Evolutionary conservation across 352 stramenopile species (phyloP), one percentile per base, ranked within the genome.

Genomic region (Phytophthora fragariaefolia): DNA sequence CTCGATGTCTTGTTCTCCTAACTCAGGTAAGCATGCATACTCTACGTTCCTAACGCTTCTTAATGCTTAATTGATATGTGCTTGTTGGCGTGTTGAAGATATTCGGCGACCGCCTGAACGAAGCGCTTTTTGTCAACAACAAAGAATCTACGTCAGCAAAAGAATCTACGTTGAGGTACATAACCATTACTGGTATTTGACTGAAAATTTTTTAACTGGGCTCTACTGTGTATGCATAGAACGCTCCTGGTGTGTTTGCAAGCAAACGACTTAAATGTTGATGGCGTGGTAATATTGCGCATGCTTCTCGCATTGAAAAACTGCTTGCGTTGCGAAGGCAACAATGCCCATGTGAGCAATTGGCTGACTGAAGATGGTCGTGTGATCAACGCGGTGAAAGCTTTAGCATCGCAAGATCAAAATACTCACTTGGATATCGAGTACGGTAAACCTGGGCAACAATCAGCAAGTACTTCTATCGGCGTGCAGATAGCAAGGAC

Each of bases 21-120:
- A 90, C 83, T 5, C 83, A 90, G 81, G 83, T 90, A 71, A 54
- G n/a, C n/a, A n/a, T n/a, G n/a, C n/a, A n/a, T n/a, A n/a, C n/a
- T n/a, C n/a, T n/a, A n/a, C n/a, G n/a, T n/a, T n/a, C n/a, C n/a
- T n/a, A n/a, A n/a, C n/a, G n/a, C n/a, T n/a, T n/a, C n/a, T n/a
- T n/a, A n/a, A n/a, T n/a, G n/a, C n/a, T 34, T 8, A 17, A n/a
- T 34, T 15, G 45, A 23, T 59, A 9, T 36, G 30, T 12, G 17
- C 27, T 54, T 28, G 10, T 60, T n/a, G n/a, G n/a, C 17, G 42
- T 72, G 22, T 30, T 40, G 23, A 22, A 92, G 83, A 75, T 89
- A n/a, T 90, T 89, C 52, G 76, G 76, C 6, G 73, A 87, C 4
- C 72, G 73, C 13, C 59, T 92, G 22, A 92, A 90, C 27, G 63